Evolutionary conservation across 345 rosid genomes (phyloP), one percentile per base, ranked within the genome.

Genomic region (Linum usitatissimum): DNA sequence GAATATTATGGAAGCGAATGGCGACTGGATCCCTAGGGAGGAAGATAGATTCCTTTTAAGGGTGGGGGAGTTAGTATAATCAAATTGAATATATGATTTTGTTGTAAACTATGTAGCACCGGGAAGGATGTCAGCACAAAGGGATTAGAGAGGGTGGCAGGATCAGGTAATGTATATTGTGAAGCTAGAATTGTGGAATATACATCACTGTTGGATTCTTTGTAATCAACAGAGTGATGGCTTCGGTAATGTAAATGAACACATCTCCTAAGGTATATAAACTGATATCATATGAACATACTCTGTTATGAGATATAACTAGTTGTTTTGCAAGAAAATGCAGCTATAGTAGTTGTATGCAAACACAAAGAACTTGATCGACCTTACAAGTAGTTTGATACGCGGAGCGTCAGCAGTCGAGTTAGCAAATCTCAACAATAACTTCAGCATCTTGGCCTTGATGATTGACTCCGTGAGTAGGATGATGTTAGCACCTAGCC

Each of bases 1-100:
- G 85, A 91, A 57, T 92, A 89, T 64, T 89, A 92, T 61, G 88
- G 81, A 7, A 85, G 95, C 55, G 98, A 91, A 64, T 89, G 98
- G 97, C 80, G 75, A 56, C 63, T 81, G 17, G 81, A 75, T 21
- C 80, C 80, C 62, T 66, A 55, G 9, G 9, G 78, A 68, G 38
- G 75, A 30, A 38, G 76, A 40, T 65, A 68, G 45, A 39, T 60
- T 69, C 61, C 19, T 53, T 53, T 30, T 61, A 30, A 57, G 53
- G 51, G 13, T 45, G 14, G 17, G 51, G 2, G 8, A 30, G 57
- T 59, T 65, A 48, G 20, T 64, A 20, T 59, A 64, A 61, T 10
- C 21, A 48, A 23, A 21, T 1, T 23, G 12, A 57, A 23, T 5
- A 57, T 57, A 10, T 57, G 30, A 57, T 45, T 10, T 45, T 45